These are phyloP conservation scores for Aspergillus bridgeri DNA, from an alignment of 495 filamentous ascomycete genomes.

Conservation along the genomic window DNA sequence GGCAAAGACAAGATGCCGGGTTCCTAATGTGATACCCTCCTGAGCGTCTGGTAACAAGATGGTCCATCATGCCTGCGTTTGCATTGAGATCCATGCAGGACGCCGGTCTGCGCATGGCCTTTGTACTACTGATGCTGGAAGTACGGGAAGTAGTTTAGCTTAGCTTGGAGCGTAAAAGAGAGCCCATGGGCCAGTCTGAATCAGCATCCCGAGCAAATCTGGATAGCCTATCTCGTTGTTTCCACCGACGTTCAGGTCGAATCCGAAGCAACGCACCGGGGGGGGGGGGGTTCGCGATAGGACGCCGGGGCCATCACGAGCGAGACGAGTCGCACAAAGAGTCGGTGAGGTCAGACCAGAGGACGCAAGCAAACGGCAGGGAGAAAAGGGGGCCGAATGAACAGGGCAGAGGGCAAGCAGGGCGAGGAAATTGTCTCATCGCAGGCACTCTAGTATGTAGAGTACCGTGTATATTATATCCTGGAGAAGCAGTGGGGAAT, in stretches of 20 bases:
- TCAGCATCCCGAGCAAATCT: background rate
- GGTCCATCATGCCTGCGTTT: background rate
- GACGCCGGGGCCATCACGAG: background rate
- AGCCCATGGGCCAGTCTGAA: background rate
- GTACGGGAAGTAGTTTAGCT: background rate
- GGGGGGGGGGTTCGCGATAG: background rate
- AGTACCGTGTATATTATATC: constrained; percentile 28
- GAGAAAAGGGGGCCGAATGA: constrained; percentile 6
- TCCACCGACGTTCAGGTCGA: background rate
- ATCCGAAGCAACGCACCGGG: background rate
- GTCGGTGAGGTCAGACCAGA: constrained; percentile 5
- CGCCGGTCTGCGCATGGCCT: no score
- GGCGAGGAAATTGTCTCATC: constrained; percentile 9
- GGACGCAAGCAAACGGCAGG: background rate
- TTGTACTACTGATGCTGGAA: background rate
- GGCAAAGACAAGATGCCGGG: no score
- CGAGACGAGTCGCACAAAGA: background rate
- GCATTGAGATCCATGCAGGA: background rate
- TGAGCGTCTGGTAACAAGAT: background rate
- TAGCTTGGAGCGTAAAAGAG: background rate
- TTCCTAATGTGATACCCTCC: background rate
- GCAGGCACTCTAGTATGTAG: constrained; percentile 21
- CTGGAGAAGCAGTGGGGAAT: constrained; percentile 22
- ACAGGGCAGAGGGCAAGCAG: constrained; percentile 4
- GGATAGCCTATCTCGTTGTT: background rate